These are phyloP conservation scores for Petunia hybrid DNA, from an alignment of 305 asterid species.

Conservation along the genomic window DNA sequence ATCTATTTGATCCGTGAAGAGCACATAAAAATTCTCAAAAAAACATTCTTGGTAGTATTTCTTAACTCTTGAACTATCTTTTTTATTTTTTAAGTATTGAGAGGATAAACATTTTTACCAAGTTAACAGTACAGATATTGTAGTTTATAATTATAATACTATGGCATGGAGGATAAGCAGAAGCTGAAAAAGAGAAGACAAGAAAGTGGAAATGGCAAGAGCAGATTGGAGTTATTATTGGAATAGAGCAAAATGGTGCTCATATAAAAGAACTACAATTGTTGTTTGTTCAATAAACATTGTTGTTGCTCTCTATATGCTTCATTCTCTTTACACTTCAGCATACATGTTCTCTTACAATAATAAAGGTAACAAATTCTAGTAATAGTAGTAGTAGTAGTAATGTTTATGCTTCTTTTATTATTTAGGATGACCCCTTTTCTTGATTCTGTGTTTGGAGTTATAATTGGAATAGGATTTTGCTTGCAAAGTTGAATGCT, in stretches of 20 bases:
- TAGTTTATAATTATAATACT: slow-evolving; percentile 33
- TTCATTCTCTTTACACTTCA: slow-evolving; percentile 72
- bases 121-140: too few species aligned
- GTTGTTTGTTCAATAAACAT: slow-evolving; percentile 74
- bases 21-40: too few species aligned
- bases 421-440: slow-evolving; percentile 27
- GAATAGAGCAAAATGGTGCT: slow-evolving; percentile 59
- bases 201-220: slow-evolving; percentile 69
- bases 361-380: slow-evolving; percentile 48
- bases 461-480: too few species aligned
- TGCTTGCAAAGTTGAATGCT: too few species aligned
- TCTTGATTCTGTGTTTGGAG: slow-evolving; percentile 6
- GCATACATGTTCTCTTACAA: slow-evolving; percentile 66
- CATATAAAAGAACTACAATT: slow-evolving; percentile 78
- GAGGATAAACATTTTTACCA: background rate
- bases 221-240: slow-evolving; percentile 54
- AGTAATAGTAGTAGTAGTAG: too few species aligned
- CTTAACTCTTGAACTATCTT: too few species aligned
- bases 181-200: slow-evolving; percentile 41
- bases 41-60: too few species aligned
- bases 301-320: slow-evolving; percentile 76
- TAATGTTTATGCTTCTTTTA: slow-evolving; percentile 31
- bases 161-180: slow-evolving; percentile 58
- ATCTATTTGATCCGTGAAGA: too few species aligned
- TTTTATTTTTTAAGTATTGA: background rate